Evolutionary conservation across 2,329 filamentous ascomycete genomes (phyloP), one percentile per base, ranked within the genome.

Genomic region (Exserohilum rostratum): DNA sequence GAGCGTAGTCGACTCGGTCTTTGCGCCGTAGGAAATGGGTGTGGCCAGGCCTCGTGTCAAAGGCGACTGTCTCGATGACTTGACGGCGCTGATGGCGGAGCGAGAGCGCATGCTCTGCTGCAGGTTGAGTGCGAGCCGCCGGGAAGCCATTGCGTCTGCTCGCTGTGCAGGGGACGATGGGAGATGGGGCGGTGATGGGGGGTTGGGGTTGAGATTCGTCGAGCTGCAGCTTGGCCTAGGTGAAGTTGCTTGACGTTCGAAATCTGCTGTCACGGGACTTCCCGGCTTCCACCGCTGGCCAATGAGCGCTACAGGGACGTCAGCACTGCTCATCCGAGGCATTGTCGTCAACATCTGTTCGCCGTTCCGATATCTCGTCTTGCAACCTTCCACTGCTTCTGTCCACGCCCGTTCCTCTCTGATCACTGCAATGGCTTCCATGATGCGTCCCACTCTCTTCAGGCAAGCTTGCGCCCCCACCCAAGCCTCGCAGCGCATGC

Each of bases 91-190:
- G 80, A 95, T 85, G 80, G 90, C 90, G 80, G 90, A 85, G 79
- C 91, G 90, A 83, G 83, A 90, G 84, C 92, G 91, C 81, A 96
- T 84, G 81, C 90, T 90, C 83, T 91, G 88, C 80, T 91, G 87
- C 76, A 98, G 87, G 84, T 93, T 96, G 81, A 96, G 86, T 84
- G 93, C 93, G 83, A 98, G 87, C 88, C 92, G 90, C 87, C 93
- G 87, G 81, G 93, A 96, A 83, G 93, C 93, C 93, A 98, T 97
- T 78, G 78, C 73, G 64, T 66, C 58, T 62, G 67, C 65, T 71
- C 63, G 67, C 64, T 53, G 56, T 67, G 52, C 49, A 53, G 54
- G 61, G 55, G 62, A 55, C 56, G 58, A 64, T 58, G 61, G 62
- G 65, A 65, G 66, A 54, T 58, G 60, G 59, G 58, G 59, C 53